Evolutionary conservation across 306 rosid species (phyloP).

Genomic region (Cucurbita ficifolia): DNA sequence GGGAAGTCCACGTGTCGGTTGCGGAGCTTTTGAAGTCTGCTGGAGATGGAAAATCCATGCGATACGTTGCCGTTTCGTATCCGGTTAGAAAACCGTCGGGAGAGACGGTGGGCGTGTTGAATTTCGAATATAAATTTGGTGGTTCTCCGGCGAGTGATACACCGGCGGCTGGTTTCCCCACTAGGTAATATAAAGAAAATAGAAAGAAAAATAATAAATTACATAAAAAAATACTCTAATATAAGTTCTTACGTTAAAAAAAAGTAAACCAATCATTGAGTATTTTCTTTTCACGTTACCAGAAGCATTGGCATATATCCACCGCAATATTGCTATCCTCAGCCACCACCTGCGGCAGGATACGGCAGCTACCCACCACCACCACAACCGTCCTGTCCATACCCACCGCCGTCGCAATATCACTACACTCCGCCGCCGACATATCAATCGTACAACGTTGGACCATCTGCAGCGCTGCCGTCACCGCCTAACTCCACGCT

Average conservation of each 20-base stretch:
- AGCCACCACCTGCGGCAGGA: not conserved
- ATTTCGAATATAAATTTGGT: constrained; percentile 29
- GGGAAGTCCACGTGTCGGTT: constrained; percentile 34
- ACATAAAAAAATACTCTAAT: too few relatives aligned
- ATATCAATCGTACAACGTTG: not conserved
- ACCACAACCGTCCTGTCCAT: not conserved
- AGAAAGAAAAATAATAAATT: too few relatives aligned
- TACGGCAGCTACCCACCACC: not conserved
- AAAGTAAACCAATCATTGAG: too few relatives aligned
- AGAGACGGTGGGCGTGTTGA: constrained; percentile 27
- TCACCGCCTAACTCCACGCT: not conserved
- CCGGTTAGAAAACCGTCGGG: constrained; percentile 45
- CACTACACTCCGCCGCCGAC: not conserved
- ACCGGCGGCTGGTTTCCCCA: not conserved
- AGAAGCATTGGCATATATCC: not conserved
- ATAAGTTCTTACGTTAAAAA: too few relatives aligned
- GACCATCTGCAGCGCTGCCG: not conserved
- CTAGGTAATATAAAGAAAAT: not conserved
- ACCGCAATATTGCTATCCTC: constrained; percentile 4
- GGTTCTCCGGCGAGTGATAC: constrained; percentile 1
- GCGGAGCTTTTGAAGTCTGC: constrained; percentile 33
- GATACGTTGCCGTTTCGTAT: constrained; percentile 11
- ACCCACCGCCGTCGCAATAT: not conserved
- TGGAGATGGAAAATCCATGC: constrained; percentile 11
- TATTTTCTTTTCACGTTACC: too few relatives aligned